These are phyloP conservation scores for Saccharomycopsis olivae DNA, from an alignment of 805 yeast genomes.

Conservation along the genomic window DNA sequence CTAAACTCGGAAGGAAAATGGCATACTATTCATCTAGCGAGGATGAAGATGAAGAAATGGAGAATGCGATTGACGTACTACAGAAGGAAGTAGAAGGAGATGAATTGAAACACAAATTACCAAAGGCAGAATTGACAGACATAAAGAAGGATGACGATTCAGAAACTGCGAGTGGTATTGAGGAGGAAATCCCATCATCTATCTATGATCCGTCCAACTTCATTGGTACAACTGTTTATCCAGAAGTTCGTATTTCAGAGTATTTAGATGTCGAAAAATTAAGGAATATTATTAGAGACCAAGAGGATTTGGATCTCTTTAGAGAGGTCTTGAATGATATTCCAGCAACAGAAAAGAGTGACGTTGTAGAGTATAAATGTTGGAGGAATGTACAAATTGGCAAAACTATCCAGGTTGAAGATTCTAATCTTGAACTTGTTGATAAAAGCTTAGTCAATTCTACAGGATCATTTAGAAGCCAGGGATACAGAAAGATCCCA, in stretches of 20 bases:
- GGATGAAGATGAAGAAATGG: slow-evolving; percentile 13
- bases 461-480: slow-evolving; percentile 58
- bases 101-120: no score
- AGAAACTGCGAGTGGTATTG: not conserved
- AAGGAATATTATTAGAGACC: slow-evolving; percentile 45
- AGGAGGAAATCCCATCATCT: not conserved
- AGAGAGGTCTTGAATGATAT: slow-evolving; percentile 31
- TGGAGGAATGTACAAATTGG: slow-evolving; percentile 48
- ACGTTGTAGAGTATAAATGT: slow-evolving; percentile 46
- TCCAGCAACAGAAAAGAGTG: slow-evolving; percentile 22
- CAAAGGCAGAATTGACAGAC: slow-evolving; percentile 17
- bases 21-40: slow-evolving; percentile 7
- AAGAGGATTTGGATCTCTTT: slow-evolving; percentile 57
- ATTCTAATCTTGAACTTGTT: slow-evolving; percentile 18
- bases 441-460: slow-evolving; percentile 27
- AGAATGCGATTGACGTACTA: not conserved
- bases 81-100: no score
- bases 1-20: no score
- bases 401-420: no score
- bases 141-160: slow-evolving; percentile 1
- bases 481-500: slow-evolving; percentile 63
- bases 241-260: no score
- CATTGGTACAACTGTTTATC: not conserved
- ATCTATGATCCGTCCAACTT: not conserved
- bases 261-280: no score